Conservation (phyloP, 352 stramenopile species). For the Phytophthora ohioensis region DNA sequence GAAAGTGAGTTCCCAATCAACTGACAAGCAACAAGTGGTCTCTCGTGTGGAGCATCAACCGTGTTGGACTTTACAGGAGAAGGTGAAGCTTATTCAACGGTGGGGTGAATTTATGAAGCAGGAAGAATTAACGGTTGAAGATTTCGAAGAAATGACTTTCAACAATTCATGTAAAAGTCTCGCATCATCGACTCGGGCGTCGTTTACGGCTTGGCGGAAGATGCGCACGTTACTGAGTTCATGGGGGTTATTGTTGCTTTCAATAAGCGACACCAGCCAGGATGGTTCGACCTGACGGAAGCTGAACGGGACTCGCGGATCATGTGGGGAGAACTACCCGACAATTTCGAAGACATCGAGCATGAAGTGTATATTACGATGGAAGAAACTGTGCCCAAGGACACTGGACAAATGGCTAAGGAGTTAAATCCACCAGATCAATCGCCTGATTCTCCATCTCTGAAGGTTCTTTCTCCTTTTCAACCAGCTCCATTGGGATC, state of each 20-base stretch:
- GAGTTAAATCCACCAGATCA: not conserved
- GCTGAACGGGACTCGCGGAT: constrained; percentile 17
- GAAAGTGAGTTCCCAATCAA: not conserved
- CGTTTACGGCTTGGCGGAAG: constrained; percentile 29
- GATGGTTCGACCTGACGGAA: constrained; percentile 39
- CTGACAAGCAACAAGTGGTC: not conserved
- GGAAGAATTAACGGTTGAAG: constrained; percentile 14
- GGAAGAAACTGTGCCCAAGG: constrained; percentile 3
- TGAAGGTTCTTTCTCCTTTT: constrained; percentile 1
- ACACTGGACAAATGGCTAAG: not conserved
- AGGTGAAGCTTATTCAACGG: constrained; percentile 9
- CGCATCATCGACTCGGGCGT: constrained; percentile 2
- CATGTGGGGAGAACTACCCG: constrained; percentile 18
- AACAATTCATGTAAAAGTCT: constrained; percentile 12
- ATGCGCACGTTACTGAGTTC: constrained; percentile 23
- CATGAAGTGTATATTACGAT: constrained; percentile 24
- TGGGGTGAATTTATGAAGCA: constrained; percentile 24
- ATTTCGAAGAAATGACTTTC: constrained; percentile 14
- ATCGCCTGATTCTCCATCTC: not conserved
- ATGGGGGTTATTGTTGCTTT: constrained; percentile 32
- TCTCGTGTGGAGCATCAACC: not conserved
- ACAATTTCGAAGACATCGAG: constrained; percentile 37
- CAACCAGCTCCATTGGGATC: not conserved
- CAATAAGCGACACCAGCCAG: constrained; percentile 20
- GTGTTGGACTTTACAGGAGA: constrained; percentile 24